Conservation (phyloP, 495 filamentous ascomycete species). For the Chaetomium cochliodes region DNA sequence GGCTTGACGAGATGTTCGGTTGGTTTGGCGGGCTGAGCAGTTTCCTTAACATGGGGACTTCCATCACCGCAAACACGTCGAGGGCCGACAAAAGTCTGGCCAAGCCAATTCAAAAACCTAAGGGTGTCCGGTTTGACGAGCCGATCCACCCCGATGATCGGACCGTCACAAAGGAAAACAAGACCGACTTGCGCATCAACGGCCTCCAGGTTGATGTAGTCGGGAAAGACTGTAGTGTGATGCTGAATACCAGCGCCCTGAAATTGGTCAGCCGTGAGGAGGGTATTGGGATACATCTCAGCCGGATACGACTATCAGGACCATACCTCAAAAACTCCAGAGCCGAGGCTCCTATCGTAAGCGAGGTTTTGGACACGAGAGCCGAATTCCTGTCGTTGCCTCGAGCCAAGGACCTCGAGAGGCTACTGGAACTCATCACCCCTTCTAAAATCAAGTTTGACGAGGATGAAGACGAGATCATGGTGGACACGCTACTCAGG, state of each 20-base stretch:
- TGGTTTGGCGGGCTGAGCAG: conserved; percentile 93
- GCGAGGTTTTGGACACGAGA: conserved; percentile 60
- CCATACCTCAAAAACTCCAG: conserved; percentile 55
- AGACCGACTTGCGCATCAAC: conserved; percentile 73
- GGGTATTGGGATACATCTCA: conserved; percentile 66
- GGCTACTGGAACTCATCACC: conserved; percentile 79
- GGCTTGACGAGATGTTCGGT: conserved; percentile 78
- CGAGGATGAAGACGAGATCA: conserved; percentile 81
- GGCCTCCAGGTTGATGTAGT: conserved; percentile 69
- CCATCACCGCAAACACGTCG: conserved; percentile 70
- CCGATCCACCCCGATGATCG: conserved; percentile 49
- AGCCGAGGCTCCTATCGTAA: conserved; percentile 51
- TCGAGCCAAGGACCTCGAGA: conserved; percentile 74
- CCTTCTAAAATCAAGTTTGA: conserved; percentile 92
- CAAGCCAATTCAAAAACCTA: conserved; percentile 42
- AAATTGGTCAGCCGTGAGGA: conserved; percentile 73
- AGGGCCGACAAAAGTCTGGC: conserved; percentile 43
- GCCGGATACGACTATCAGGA: conserved; percentile 70
- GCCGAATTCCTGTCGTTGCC: conserved; percentile 74
- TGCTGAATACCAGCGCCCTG: conserved; percentile 71
- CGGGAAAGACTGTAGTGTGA: conserved; percentile 73
- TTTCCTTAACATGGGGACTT: conserved; percentile 82
- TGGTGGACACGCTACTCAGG: conserved; percentile 87
- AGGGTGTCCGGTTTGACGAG: conserved; percentile 74
- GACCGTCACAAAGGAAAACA: conserved; percentile 53